These are phyloP conservation scores for Beauveria sp. DNA, from an alignment of 2,329 filamentous ascomycete species.

Conservation along the genomic window DNA sequence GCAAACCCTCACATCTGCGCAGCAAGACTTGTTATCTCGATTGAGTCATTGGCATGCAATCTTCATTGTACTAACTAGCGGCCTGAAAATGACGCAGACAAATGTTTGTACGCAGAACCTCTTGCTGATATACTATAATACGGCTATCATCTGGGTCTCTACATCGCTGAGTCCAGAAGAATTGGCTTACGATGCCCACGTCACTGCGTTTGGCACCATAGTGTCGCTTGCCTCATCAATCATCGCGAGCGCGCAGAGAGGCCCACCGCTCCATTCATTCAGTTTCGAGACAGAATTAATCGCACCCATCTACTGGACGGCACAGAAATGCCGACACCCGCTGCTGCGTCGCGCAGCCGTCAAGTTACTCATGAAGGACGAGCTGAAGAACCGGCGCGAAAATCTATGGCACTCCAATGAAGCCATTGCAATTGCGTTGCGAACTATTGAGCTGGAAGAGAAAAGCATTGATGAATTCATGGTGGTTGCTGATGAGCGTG, in stretches of 20 bases:
- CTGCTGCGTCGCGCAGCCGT: slow-evolving; percentile 31
- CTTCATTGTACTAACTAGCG: slow-evolving; percentile 20
- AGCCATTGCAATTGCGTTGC: slow-evolving; percentile 25
- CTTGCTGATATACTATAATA: slow-evolving; percentile 30
- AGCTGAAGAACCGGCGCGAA: slow-evolving; percentile 27
- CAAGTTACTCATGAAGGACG: slow-evolving; percentile 24
- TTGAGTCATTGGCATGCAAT: slow-evolving; percentile 24
- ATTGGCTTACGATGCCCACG: slow-evolving; percentile 27
- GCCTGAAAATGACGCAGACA: slow-evolving; percentile 8
- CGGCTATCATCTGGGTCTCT: slow-evolving; percentile 26
- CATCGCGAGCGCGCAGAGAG: slow-evolving; percentile 14
- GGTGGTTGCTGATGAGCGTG: neutral
- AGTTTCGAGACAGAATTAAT: slow-evolving; percentile 36
- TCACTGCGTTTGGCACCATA: slow-evolving; percentile 29
- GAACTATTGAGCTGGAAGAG: slow-evolving; percentile 31
- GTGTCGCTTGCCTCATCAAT: slow-evolving; percentile 27
- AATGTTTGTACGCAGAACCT: slow-evolving; percentile 19
- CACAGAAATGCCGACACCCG: slow-evolving; percentile 33
- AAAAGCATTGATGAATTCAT: neutral
- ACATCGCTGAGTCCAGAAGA: slow-evolving; percentile 24
- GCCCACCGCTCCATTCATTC: slow-evolving; percentile 22
- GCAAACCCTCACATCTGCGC: slow-evolving; percentile 22
- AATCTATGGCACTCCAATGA: slow-evolving; percentile 31
- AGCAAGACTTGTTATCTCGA: slow-evolving; percentile 25
- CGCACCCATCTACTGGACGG: slow-evolving; percentile 34